These are phyloP conservation scores for Solanum bukasovii DNA, from an alignment of 257 asterid species.

Conservation along the genomic window DNA sequence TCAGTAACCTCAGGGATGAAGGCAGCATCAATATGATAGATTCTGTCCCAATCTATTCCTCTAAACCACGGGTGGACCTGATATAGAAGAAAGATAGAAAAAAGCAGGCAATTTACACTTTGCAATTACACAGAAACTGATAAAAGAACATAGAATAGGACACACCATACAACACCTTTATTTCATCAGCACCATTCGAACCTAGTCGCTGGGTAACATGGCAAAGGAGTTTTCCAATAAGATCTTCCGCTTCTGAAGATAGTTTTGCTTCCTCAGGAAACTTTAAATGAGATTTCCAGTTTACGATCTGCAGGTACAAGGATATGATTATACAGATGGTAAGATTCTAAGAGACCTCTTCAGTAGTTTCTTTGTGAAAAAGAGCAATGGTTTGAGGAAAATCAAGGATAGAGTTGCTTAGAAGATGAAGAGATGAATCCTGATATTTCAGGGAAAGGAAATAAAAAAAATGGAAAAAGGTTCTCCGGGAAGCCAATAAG, in stretches of 20 bases:
- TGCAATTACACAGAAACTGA: conserved; percentile 11
- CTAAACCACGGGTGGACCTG: conserved; percentile 85
- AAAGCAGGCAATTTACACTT: conserved; percentile 4
- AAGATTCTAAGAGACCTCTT: not conserved
- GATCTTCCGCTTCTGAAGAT: conserved; percentile 71
- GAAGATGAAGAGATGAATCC: not conserved
- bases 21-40: conserved; percentile 84
- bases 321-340: not conserved
- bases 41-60: conserved; percentile 69
- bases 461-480: not conserved
- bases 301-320: conserved; percentile 59
- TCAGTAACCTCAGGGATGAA: conserved; percentile 89
- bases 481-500: not conserved
- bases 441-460: not conserved
- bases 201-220: conserved; percentile 85
- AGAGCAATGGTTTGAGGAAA: not conserved
- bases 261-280: conserved; percentile 94
- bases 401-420: not conserved
- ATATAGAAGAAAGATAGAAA: conserved; percentile 6
- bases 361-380: not conserved
- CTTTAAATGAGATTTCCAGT: conserved; percentile 86
- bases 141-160: conserved; percentile 25
- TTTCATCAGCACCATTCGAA: conserved; percentile 75
- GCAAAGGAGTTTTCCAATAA: conserved; percentile 76
- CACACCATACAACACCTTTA: conserved; percentile 70